Base-by-base conservation (phyloP, 1,284 basidiomycete genomes). In the Phylloporus sp. region DNA sequence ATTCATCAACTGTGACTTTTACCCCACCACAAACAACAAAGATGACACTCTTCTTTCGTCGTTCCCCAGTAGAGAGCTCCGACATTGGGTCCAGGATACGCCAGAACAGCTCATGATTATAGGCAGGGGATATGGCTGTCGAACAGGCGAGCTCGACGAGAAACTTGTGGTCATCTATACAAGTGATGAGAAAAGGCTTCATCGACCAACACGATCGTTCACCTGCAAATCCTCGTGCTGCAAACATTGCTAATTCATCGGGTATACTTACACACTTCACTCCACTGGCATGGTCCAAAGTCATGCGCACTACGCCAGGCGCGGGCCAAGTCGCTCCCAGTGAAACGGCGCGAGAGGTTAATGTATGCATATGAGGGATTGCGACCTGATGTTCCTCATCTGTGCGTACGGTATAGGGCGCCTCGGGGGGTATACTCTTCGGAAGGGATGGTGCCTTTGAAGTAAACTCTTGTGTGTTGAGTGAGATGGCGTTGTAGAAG, bases 131-230 rank as follows among this genome's bases (percentile, higher is more conserved):
- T 23, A 94, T 82, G 2, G 92, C 88, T 4, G 90, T 87, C 3
- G 90, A 83, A 72, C 91, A 93, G 1, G 92, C 89, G 17, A 94
- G 82, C 74, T 94, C 91, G 5, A 91, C 86, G 29, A 93, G 79
- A 67, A 88, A 82, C 77, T 92, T 92, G 74, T 94, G 91, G 68
- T 93, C 90, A 67, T 91, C 92, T 93, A 68, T 39, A 47, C 37
- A 43, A 11, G 17, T 60, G 57, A 72, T 72, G 58, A 65, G 69
- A 61, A 60, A 64, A 39, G 27, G 59, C 37, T 61, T 60, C 35
- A 15, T 56, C 11, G 29, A 66, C 65, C 49, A 32, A 32, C 23
- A 10, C 64, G 47, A 41, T 52, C 5, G 15, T 56, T 70, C 59
- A 91, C 92, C 86, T 71, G 89, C 86, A 72, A 93, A 91, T 19